These are phyloP conservation scores for Phellopilus nigrolimitatus DNA, from an alignment of 1,284 basidiomycete genomes.

Conservation along the genomic window DNA sequence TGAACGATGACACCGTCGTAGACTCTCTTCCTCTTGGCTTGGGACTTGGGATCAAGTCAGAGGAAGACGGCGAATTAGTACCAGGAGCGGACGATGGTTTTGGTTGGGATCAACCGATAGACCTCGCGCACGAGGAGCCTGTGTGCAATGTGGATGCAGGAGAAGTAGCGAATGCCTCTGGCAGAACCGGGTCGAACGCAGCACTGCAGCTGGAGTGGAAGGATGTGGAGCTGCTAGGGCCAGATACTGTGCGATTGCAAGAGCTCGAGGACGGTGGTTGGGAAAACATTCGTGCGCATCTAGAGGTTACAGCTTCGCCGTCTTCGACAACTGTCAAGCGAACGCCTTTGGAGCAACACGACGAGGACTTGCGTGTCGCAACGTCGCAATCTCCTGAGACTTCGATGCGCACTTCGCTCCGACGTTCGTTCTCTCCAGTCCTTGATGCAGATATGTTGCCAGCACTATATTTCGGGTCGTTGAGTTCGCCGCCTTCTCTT, in stretches of 20 bases:
- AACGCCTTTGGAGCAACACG: neutral
- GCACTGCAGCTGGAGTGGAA: conserved; percentile 34
- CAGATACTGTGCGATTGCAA: conserved; percentile 41
- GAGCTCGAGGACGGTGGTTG: conserved; percentile 36
- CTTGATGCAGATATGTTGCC: too few species aligned
- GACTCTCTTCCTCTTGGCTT: conserved; percentile 30
- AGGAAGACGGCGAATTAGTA: conserved; percentile 25
- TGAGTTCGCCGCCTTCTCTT: conserved; percentile 7
- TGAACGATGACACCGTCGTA: conserved; percentile 35
- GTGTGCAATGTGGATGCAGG: neutral
- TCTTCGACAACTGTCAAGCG: neutral
- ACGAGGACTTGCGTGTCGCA: neutral
- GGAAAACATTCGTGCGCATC: neutral
- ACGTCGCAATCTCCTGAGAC: neutral
- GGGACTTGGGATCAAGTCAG: conserved; percentile 11
- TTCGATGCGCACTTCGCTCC: neutral
- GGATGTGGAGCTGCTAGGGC: conserved; percentile 45
- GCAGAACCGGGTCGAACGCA: neutral
- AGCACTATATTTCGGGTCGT: neutral
- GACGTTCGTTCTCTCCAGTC: neutral
- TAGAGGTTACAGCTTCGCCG: conserved; percentile 24
- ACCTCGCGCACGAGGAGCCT: conserved; percentile 9
- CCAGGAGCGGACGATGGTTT: neutral
- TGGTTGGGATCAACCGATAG: conserved; percentile 12
- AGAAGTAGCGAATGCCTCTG: conserved; percentile 22